Percentiles rank a stretch among this genome's conserved stretches.
Conservation (phyloP, 164 flowering plant genomes). For the Stephania cephalantha region DNA sequence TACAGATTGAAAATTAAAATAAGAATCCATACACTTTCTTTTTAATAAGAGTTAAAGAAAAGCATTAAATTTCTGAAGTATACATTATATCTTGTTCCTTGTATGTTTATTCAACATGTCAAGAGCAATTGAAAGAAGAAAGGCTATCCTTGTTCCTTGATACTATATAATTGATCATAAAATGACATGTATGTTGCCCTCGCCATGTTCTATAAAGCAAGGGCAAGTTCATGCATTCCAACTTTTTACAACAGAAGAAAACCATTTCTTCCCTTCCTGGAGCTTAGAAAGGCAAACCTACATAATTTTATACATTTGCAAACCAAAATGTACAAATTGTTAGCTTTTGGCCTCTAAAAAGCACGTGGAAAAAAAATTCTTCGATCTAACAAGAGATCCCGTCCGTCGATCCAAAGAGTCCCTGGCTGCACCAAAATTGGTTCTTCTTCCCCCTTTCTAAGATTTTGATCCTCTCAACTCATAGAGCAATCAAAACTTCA, state of each 20-base stretch:
- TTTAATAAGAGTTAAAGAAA: no score
- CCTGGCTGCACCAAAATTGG: neutral
- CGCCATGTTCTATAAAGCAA: no score
- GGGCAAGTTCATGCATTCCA: neutral
- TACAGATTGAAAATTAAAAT: no score
- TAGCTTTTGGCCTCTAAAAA: constrained; percentile 5
- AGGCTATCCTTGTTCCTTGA: no score
- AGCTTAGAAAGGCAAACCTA: constrained; percentile 2
- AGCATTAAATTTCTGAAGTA: no score
- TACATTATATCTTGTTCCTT: no score
- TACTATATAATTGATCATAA: no score
- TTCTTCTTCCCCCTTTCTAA: neutral
- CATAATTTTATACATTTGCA: constrained; percentile 13
- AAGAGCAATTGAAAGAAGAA: no score
- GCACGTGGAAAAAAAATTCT: neutral
- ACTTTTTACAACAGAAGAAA: neutral
- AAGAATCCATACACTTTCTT: no score
- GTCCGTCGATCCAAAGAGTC: neutral
- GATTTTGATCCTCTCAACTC: neutral
- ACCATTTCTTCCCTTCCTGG: neutral
- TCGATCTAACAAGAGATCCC: neutral
- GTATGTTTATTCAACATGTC: no score
- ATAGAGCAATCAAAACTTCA: no score
- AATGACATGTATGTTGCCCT: no score
- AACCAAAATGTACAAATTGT: constrained; percentile 12